These are phyloP conservation scores for Exophiala alcalophila DNA, from an alignment of 2,329 filamentous ascomycete genomes.

Conservation along the genomic window DNA sequence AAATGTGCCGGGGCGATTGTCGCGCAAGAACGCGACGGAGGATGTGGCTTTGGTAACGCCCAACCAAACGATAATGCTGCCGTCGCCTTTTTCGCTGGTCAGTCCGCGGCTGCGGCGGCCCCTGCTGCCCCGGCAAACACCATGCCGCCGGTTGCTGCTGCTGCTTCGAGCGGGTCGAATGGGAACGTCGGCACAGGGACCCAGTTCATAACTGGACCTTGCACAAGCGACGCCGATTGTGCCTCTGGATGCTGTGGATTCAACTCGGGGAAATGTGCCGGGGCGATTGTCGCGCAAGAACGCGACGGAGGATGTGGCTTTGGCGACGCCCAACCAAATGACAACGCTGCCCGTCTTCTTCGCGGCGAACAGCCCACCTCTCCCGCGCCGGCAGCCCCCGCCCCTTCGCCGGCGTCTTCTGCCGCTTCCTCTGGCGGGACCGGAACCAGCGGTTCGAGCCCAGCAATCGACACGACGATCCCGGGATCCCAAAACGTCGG, in stretches of 20 bases:
- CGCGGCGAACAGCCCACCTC: conserved; percentile 14
- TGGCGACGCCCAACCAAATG: conserved; percentile 29
- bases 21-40: conserved; percentile 29
- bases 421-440: conserved; percentile 2
- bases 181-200: conserved; percentile 24
- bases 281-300: conserved; percentile 27
- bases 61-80: conserved; percentile 30
- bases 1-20: conserved; percentile 31
- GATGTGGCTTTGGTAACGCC: conserved; percentile 31
- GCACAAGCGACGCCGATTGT: conserved; percentile 31
- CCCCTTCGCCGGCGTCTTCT: background rate
- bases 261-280: conserved; percentile 36
- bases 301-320: conserved; percentile 33
- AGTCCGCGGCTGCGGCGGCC: conserved; percentile 13
- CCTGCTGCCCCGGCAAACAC: conserved; percentile 8
- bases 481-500: conserved; percentile 25
- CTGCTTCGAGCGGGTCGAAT: background rate
- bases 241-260: conserved; percentile 39
- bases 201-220: conserved; percentile 35
- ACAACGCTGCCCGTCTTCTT: conserved; percentile 28
- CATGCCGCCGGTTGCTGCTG: background rate
- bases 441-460: background rate
- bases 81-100: conserved; percentile 21
- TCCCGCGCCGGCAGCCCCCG: conserved; percentile 4
- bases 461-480: conserved; percentile 15